Evolutionary conservation across 495 filamentous ascomycete species (phyloP), one percentile per base, ranked within the genome.

Genomic region (Physcia stellaris): DNA sequence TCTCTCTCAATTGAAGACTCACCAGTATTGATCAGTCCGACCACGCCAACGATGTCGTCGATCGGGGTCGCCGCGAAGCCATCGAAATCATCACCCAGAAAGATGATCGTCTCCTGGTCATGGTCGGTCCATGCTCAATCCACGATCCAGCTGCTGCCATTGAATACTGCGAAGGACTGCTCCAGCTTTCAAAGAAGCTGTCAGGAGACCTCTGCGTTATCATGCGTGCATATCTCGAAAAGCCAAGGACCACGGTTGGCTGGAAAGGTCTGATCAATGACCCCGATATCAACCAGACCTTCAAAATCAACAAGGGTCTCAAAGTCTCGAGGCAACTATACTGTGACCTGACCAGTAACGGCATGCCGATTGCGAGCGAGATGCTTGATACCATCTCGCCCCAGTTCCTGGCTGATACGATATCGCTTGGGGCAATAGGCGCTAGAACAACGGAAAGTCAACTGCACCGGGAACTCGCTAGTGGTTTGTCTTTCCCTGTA

Each of bases 201-300:
- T 65, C 77, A 47, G 73, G 85, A 50, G 84, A 95, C 51, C 70
- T 99, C 11, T 63, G 94, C 36, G 93, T 99, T 46, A 79, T 96
- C 27, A 99, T 99, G 92, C 82, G 92, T 34, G 81, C 85, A 35
- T 99, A 99, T 70, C 77, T 99, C 21, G 92, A 99, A 68, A 99
- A 99, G 67, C 92, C 92, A 17, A 79, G 92, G 47, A 99, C 92
- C 11, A 99, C 92, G 0, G 87, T 99, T 12, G 92, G 92, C 37
- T 99, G 92, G 92, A 99, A 99, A 64, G 92, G 92, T 11, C 68
- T 99, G 45, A 94, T 99, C 66, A 99, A 99, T 58, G 92, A 99
- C 62, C 92, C 92, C 6, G 87, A 96, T 48, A 94, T 99, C 57
- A 88, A 99, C 59, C 86, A 94, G 54, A 88, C 80, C 60, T 96